Percentiles rank a stretch among this genome's conserved stretches.
phyloP scores from a whole-genome alignment of 257 asterid species.

The Solanum corneliomulleri region DNA sequence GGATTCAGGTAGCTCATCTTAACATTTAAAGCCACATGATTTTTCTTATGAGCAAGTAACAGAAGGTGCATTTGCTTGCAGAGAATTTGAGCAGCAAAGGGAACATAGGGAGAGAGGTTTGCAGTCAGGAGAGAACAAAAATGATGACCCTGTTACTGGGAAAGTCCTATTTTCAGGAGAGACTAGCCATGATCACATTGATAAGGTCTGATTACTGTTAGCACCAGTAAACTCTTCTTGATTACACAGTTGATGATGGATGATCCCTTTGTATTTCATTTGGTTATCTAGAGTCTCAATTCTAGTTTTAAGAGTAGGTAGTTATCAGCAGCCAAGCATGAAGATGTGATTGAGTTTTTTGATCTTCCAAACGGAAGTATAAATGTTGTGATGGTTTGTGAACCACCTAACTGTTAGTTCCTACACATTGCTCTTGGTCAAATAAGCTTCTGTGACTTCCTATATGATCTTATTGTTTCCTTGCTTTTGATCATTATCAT shows the following conservation, averaged over 20 bases:
- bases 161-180: conserved; percentile 40
- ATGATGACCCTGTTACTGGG: conserved; percentile 29
- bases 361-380: not conserved
- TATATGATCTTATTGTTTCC: not conserved
- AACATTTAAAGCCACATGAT: conserved; percentile 7
- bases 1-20: conserved; percentile 73
- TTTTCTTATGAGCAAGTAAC: conserved; percentile 8
- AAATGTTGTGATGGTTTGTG: not conserved
- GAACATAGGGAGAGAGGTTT: conserved; percentile 82
- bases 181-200: conserved; percentile 24
- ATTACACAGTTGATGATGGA: not conserved
- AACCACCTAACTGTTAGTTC: not conserved
- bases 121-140: conserved; percentile 45
- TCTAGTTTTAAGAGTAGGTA: not conserved
- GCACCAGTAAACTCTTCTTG: not conserved
- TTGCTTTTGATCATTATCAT: not conserved
- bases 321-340: not conserved
- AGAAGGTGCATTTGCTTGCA: conserved; percentile 16
- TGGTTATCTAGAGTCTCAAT: not conserved
- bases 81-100: conserved; percentile 99
- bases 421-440: not conserved
- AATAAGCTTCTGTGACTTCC: not conserved
- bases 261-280: not conserved
- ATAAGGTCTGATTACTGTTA: conserved; percentile 27
- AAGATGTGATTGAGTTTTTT: not conserved